Base-by-base conservation (phyloP, 495 filamentous ascomycete species). In the Amphirosellinia nigrospora region DNA sequence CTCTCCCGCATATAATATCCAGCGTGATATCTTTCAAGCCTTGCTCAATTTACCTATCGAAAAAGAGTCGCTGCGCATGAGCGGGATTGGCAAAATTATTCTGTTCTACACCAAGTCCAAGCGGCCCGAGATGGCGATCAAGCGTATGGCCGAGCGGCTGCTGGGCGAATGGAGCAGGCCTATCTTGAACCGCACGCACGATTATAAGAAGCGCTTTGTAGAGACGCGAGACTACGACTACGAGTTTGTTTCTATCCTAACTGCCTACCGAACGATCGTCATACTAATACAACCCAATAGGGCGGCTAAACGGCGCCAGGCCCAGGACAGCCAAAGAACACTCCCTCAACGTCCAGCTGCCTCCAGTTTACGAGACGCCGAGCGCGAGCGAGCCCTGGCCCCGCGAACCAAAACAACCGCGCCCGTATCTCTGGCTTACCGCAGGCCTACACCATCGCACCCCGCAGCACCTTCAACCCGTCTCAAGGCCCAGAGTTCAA, bases 31-130 rank as follows among this genome's bases (percentile, higher is more conserved):
- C 66, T 93, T 99, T 81, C 87, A 88, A 43, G 89, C 92, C 7
- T 83, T 99, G 39, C 86, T 85, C 34, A 90, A 88, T 71, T 86
- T 99, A 0, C 92, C 93, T 15, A 93, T 98, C 75, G 91, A 92
- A 75, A 97, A 97, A 70, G 96, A 98, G 71, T 87, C 91, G 7
- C 85, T 99, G 55, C 86, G 95, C 45, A 93, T 93, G 72, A 96
- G 92, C 72, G 95, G 96, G 9, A 93, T 99, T 71, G 96, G 96
- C 74, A 98, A 97, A 76, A 92, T 99, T 36, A 89, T 97, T 36
- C 86, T 96, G 64, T 98, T 97, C 84, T 99, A 99, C 82, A 98
- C 93, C 45, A 94, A 94, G 81, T 94, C 91, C 86, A 95, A 93
- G 84, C 89, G 91, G 53, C 91, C 93, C 8, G 91, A 97, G 81